Conservation (phyloP, 805 yeast genomes). For the Kazachstania africana region DNA sequence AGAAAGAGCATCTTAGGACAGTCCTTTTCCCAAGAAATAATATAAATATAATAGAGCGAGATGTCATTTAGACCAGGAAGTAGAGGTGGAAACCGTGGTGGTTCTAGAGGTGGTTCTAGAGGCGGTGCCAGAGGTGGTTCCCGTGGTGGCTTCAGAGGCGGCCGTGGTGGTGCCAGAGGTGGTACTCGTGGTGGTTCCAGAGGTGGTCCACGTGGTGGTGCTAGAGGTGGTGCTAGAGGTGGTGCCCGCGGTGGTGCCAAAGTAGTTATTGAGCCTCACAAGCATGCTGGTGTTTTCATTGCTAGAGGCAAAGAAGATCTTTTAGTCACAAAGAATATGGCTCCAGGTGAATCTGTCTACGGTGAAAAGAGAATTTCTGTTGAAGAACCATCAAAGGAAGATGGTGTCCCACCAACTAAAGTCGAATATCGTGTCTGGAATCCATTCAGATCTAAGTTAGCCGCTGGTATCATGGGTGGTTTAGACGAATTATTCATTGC, state of each 20-base stretch:
- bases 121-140: conserved; percentile 39
- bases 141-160: conserved; percentile 54
- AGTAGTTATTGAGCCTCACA: conserved; percentile 96
- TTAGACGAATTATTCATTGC: conserved; percentile 92
- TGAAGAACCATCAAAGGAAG: conserved; percentile 87
- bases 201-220: conserved; percentile 41
- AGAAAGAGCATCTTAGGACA: too few species aligned
- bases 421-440: conserved; percentile 99
- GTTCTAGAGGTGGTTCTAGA: conserved; percentile 39
- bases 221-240: conserved; percentile 57
- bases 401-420: conserved; percentile 83
- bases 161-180: conserved; percentile 38
- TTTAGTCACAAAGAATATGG: conserved; percentile 89
- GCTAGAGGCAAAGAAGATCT: conserved; percentile 99
- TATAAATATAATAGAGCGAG: conserved; percentile 11
- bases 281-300: conserved; percentile 97
- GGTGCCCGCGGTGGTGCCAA: conserved; percentile 89
- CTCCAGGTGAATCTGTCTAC: conserved; percentile 97
- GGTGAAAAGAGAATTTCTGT: conserved; percentile 94
- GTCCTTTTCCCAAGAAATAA: too few species aligned
- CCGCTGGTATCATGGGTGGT: conserved; percentile 99
- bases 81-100: conserved; percentile 37
- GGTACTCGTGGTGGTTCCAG: conserved; percentile 42
- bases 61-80: conserved; percentile 74
- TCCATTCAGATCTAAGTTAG: conserved; percentile 98